Base-by-base conservation (phyloP, 768 basidiomycete genomes). In the Brasilioporus rufonigricans region DNA sequence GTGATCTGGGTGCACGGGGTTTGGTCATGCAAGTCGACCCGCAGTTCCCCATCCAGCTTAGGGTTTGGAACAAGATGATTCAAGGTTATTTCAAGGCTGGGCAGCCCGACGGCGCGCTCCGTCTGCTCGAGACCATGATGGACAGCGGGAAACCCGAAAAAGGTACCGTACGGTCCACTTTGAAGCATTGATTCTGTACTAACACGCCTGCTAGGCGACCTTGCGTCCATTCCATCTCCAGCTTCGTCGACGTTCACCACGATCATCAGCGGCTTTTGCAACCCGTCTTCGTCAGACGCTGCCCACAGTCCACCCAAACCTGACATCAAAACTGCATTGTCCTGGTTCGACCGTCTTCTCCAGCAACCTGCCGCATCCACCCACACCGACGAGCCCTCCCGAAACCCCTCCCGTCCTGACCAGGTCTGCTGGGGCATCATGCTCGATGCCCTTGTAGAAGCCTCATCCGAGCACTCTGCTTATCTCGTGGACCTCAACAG, bases 51-150 rank as follows among this genome's bases (percentile, higher is more conserved):
- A 70, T 72, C 21, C 77, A 79, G 48, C 71, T 86, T 43, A 65
- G 74, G 36, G 73, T 86, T 2, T 93, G 83, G 83, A 89, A 90
- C 60, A 75, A 80, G 61, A 91, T 92, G 86, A 83, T 94, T 33
- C 77, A 83, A 45, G 79, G 84, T 0, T 86, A 89, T 68, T 86
- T 94, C 75, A 77, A 74, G 36, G 79, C 75, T 36, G 84, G 84
- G 1, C 71, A 83, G 48, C 78, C 87, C 0, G 82, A 81, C 21
- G 80, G 79, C 43, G 92, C 85, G 10, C 63, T 93, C 11, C 81
- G 69, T 23, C 68, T 93, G 3, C 72, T 94, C 39, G 84, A 88
- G 52, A 71, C 78, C 57, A 92, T 93, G 88, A 73, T 93, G 68
- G 76, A 80, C 52, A 73, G 79, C 1, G 65, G 59, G 6, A 55